Conservation (phyloP, 345 rosid species). For the Draba incana region DNA sequence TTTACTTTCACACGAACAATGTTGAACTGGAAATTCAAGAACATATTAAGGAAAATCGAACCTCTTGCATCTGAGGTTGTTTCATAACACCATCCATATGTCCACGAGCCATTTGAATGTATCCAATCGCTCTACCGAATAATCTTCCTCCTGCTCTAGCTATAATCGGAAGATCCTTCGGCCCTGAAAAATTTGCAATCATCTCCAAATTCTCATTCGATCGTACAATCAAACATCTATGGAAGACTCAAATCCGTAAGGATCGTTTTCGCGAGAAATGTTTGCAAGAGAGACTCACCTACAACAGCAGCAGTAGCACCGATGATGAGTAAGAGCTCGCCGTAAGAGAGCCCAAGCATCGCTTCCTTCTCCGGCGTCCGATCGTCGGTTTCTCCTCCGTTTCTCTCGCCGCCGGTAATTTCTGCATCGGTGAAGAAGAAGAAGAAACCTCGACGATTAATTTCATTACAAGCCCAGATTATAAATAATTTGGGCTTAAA, state of each 20-base stretch:
- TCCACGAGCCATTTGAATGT: constrained; percentile 87
- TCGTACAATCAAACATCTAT: not conserved
- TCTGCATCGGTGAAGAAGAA: not conserved
- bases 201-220: not conserved
- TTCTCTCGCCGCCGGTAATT: constrained; percentile 25
- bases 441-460: not conserved
- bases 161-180: constrained; percentile 78
- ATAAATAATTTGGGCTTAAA: constrained; percentile 4
- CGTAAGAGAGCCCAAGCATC: constrained; percentile 73
- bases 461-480: not conserved
- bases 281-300: constrained; percentile 41
- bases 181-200: constrained; percentile 44
- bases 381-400: constrained; percentile 21
- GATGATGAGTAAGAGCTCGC: constrained; percentile 64
- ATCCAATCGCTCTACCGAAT: constrained; percentile 79
- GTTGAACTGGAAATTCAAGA: not conserved
- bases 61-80: constrained; percentile 94
- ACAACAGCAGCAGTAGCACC: constrained; percentile 72
- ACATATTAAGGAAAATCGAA: constrained; percentile 19
- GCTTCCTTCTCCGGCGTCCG: constrained; percentile 26
- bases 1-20: not conserved
- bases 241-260: not conserved
- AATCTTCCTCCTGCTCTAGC: constrained; percentile 82
- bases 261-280: not conserved
- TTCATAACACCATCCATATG: constrained; percentile 81